Percentiles rank a stretch among this genome's conserved stretches.
phyloP scores from a whole-genome alignment of 257 asterid species.

The Asclepias syriaca region DNA sequence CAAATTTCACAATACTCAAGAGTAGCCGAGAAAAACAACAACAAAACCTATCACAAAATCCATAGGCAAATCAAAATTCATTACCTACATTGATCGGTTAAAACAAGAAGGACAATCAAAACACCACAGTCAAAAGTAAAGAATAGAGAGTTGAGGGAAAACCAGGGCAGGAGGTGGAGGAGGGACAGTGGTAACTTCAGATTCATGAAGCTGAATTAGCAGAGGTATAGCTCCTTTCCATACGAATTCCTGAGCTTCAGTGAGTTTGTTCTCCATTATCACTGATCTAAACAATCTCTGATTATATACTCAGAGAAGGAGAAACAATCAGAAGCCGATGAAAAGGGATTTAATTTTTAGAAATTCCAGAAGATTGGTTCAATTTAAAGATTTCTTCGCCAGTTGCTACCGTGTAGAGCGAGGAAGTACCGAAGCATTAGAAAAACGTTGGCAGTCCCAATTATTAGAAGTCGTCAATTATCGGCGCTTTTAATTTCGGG shows the following conservation, averaged over 20 bases:
- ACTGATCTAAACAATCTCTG: background rate
- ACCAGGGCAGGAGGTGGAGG: constrained; percentile 91
- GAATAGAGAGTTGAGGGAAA: background rate
- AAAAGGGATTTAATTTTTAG: background rate
- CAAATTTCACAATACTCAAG: background rate
- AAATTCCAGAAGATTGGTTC: background rate
- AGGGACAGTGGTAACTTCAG: constrained; percentile 95
- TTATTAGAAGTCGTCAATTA: background rate
- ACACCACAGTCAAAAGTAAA: background rate
- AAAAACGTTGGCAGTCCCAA: background rate
- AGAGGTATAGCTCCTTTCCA: constrained; percentile 98
- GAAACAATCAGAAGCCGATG: background rate
- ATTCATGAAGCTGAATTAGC: constrained; percentile 92
- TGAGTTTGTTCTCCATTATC: constrained; percentile 32
- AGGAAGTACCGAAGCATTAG: background rate
- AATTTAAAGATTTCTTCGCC: background rate
- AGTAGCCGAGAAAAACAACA: background rate
- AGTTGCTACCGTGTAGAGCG: background rate
- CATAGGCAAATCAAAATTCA: background rate
- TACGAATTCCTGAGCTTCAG: constrained; percentile 67
- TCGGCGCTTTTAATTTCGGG: background rate
- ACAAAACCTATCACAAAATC: background rate
- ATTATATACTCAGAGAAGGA: background rate
- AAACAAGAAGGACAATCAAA: constrained; percentile 10
- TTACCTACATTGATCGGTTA: background rate